Percentiles rank a stretch among this genome's conserved stretches.
Conservation (phyloP, 2,329 filamentous ascomycete genomes). For the Aciculosporium take region DNA sequence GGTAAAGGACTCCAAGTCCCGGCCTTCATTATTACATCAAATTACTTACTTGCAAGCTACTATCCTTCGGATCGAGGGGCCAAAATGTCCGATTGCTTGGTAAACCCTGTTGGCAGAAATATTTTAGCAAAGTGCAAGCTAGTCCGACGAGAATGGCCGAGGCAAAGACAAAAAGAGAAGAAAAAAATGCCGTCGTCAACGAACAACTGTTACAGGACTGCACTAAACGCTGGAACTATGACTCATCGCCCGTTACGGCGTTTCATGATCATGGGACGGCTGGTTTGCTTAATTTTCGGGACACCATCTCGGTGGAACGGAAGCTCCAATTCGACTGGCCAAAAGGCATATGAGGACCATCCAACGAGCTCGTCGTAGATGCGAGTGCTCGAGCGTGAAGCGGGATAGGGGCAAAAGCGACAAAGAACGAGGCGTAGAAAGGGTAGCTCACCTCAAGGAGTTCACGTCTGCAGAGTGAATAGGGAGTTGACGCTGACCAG, state of each 20-base stretch:
- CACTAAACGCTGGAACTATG: neutral
- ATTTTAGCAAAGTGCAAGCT: neutral
- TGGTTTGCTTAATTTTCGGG: neutral
- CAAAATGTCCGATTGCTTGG: neutral
- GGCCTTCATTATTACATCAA: neutral
- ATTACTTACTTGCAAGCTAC: neutral
- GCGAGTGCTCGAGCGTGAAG: neutral
- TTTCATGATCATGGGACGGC: neutral
- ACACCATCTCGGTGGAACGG: neutral
- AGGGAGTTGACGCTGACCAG: too few species aligned
- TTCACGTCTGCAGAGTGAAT: neutral
- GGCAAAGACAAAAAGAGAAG: neutral
- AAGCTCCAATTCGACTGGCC: neutral
- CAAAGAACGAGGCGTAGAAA: too few species aligned
- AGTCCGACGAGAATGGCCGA: neutral
- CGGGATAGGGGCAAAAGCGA: neutral
- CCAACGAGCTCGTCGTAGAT: neutral
- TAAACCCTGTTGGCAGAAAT: neutral
- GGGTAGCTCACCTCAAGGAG: neutral
- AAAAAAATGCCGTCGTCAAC: neutral
- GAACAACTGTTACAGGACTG: neutral
- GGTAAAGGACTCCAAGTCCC: neutral
- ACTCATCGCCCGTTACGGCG: neutral
- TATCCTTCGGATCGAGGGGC: neutral
- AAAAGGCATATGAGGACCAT: neutral